These are phyloP conservation scores for Solanum pinnatisectum DNA, from an alignment of 257 asterid genomes.

Conservation along the genomic window DNA sequence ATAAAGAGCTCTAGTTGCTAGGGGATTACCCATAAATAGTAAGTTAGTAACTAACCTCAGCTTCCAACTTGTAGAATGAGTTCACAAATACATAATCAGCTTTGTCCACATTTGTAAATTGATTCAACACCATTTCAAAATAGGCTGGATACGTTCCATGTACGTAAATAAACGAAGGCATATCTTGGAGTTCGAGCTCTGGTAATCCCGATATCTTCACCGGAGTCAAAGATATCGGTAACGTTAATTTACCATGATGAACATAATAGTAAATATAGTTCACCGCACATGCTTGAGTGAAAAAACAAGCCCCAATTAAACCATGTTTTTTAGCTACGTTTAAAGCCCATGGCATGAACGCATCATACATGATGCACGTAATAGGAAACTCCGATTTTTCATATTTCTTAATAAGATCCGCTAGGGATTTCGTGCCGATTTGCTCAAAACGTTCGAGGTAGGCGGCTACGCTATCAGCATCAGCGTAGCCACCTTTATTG, in stretches of 20 bases:
- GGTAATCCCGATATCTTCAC: conserved; percentile 62
- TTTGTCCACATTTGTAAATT: conserved; percentile 41
- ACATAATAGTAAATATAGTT: conserved; percentile 46
- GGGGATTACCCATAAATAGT: not conserved
- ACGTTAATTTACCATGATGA: conserved; percentile 29
- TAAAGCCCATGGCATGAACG: conserved; percentile 68
- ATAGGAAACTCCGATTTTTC: conserved; percentile 12
- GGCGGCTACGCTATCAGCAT: conserved; percentile 22
- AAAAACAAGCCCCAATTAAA: conserved; percentile 37
- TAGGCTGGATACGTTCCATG: conserved; percentile 65
- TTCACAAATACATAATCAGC: conserved; percentile 72
- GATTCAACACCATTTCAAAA: conserved; percentile 44
- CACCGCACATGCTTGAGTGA: conserved; percentile 75
- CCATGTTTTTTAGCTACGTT: conserved; percentile 34
- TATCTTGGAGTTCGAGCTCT: conserved; percentile 35
- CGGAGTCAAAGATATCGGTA: conserved; percentile 37
- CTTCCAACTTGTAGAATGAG: conserved; percentile 54
- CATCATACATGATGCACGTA: conserved; percentile 57
- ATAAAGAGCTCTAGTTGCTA: not conserved
- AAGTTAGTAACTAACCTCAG: conserved; percentile 21
- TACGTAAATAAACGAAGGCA: conserved; percentile 55
- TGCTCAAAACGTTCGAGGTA: conserved; percentile 26
- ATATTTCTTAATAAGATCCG: conserved; percentile 25
- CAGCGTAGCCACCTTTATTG: conserved; percentile 45
- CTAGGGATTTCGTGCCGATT: conserved; percentile 34